Evolutionary conservation across 371 early-diverging fungal genomes (phyloP).

Genomic region (Zopfochytrium polystomum): DNA sequence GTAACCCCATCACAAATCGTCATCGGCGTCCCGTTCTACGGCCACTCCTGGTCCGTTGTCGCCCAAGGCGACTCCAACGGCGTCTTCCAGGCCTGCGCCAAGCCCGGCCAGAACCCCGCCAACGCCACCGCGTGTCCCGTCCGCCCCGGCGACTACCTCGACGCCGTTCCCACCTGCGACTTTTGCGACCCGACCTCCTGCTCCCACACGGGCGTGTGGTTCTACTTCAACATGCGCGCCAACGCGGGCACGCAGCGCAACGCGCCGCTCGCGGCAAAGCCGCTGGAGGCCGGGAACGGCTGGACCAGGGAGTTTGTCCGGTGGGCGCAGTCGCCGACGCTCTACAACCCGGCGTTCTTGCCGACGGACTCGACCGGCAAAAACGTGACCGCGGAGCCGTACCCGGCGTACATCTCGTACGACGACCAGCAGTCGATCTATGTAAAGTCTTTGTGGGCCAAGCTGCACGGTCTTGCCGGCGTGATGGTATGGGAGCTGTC

Average conservation of each 20-base stretch:
- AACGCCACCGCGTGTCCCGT: neutral
- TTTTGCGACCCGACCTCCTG: slow-evolving; percentile 1
- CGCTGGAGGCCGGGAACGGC: slow-evolving; percentile 33
- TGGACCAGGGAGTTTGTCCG: slow-evolving; percentile 73
- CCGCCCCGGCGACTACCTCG: slow-evolving; percentile 17
- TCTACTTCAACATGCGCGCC: slow-evolving; percentile 24
- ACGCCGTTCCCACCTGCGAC: neutral
- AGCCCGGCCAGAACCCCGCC: too few species aligned
- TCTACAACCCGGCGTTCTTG: slow-evolving; percentile 11
- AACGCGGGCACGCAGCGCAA: slow-evolving; percentile 59
- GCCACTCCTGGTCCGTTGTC: slow-evolving; percentile 20
- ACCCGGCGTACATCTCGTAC: too few species aligned
- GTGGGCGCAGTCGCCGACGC: slow-evolving; percentile 30
- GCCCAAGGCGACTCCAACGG: slow-evolving; percentile 53
- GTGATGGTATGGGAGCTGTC: too few species aligned
- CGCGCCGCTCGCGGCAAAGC: slow-evolving; percentile 14
- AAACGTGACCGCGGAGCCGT: too few species aligned
- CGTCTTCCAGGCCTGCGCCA: slow-evolving; percentile 24
- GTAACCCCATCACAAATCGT: slow-evolving; percentile 7
- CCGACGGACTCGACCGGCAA: too few species aligned
- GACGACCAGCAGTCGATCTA: too few species aligned
- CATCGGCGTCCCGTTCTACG: slow-evolving; percentile 18
- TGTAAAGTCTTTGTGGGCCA: too few species aligned
- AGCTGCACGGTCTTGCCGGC: too few species aligned
- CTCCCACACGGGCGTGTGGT: slow-evolving; percentile 26